These are phyloP conservation scores for Fusarium papillatum DNA, from an alignment of 2,329 filamentous ascomycete genomes.

Conservation along the genomic window DNA sequence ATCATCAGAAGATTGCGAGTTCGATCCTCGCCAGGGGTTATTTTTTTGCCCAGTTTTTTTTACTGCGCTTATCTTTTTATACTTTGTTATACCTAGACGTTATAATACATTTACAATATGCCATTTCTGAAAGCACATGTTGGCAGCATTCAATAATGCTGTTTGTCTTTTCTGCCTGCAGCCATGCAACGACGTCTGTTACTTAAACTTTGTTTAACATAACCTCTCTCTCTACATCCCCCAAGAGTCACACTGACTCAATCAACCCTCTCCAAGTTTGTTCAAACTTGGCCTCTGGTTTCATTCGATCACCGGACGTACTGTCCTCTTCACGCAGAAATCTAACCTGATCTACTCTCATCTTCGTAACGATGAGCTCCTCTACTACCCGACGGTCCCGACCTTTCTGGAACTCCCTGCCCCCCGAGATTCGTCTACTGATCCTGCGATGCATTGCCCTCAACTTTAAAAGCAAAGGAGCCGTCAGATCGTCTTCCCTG, in stretches of 20 bases:
- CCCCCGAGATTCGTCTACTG: constrained; percentile 16
- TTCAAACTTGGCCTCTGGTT: not conserved
- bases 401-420: constrained; percentile 8
- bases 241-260: not conserved
- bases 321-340: not conserved
- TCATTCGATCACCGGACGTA: not conserved
- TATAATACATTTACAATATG: not conserved
- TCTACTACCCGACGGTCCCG: not conserved
- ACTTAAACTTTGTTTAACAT: not conserved
- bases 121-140: not conserved
- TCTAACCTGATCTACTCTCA: not conserved
- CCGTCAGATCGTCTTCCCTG: not conserved
- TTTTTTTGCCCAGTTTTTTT: not conserved
- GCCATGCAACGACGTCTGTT: not conserved
- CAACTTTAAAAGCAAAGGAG: not conserved
- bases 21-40: constrained; percentile 1
- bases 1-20: constrained; percentile 2
- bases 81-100: not conserved
- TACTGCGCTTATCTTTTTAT: not conserved
- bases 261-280: not conserved
- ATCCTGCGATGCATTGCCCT: constrained; percentile 6
- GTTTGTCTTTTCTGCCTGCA: too few relatives aligned
- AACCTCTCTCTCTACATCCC: not conserved
- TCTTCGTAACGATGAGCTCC: constrained; percentile 1
- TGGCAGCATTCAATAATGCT: not conserved